phyloP scores from a whole-genome alignment of 305 asterid genomes.

The Solanum aculeatissimum region DNA sequence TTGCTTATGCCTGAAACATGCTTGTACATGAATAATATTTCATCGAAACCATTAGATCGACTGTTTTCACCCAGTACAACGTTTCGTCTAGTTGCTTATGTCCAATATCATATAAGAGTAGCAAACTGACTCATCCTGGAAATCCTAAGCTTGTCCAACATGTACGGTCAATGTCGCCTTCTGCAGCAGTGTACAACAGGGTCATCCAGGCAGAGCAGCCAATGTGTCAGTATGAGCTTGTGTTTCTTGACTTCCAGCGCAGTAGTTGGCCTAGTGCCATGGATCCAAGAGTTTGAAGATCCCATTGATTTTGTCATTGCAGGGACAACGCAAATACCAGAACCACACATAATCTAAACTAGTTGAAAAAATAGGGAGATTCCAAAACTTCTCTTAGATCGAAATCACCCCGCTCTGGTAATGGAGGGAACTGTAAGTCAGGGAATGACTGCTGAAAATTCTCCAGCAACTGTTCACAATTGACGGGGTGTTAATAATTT shows the following conservation, averaged over 20 bases:
- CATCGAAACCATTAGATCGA: not conserved
- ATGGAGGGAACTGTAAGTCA: conserved; percentile 54
- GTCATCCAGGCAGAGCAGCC: not conserved
- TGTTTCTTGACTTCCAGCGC: not conserved
- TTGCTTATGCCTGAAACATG: not conserved
- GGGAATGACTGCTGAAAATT: conserved; percentile 69
- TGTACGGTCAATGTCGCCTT: not conserved
- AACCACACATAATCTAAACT: conserved; percentile 7
- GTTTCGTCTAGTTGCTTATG: not conserved
- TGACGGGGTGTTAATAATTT: not conserved
- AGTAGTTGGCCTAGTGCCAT: not conserved
- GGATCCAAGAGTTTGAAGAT: not conserved
- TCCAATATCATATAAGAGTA: not conserved
- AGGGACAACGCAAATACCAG: not conserved
- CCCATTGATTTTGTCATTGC: not conserved
- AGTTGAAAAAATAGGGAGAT: conserved; percentile 91
- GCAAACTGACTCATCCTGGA: not conserved
- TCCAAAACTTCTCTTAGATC: conserved; percentile 73
- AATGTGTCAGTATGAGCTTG: not conserved
- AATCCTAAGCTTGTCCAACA: not conserved
- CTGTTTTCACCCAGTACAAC: not conserved
- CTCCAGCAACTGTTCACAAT: conserved; percentile 45
- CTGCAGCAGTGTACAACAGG: not conserved
- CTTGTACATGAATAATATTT: not conserved
- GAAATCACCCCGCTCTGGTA: conserved; percentile 89